A percentile compares a stretch with the other conserved stretches of the same genome.
These are phyloP conservation scores for Tremella yokohamensis DNA, from an alignment of 768 basidiomycete species.

Conservation along the genomic window DNA sequence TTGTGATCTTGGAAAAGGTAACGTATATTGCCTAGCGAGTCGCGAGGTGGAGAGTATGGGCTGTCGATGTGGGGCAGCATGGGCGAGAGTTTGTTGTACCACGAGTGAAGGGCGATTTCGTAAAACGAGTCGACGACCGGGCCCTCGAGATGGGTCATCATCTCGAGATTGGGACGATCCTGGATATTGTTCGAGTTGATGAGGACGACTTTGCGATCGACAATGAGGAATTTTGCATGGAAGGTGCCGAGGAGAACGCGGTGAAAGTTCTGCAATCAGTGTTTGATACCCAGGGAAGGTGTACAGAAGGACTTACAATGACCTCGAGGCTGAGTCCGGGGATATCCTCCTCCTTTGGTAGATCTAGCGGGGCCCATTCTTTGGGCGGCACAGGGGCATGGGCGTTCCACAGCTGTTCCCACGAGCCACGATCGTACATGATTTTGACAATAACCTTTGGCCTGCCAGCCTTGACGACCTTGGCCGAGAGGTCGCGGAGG, in stretches of 20 bases:
- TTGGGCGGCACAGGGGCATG: constrained; percentile 56
- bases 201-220: constrained; percentile 65
- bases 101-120: constrained; percentile 65
- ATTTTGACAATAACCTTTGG: constrained; percentile 63
- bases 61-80: constrained; percentile 44
- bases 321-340: constrained; percentile 63
- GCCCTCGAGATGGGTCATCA: constrained; percentile 70
- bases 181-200: constrained; percentile 66
- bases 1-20: constrained; percentile 56
- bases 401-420: constrained; percentile 57
- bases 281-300: neutral
- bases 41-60: constrained; percentile 45
- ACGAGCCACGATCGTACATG: constrained; percentile 66
- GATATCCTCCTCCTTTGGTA: constrained; percentile 60
- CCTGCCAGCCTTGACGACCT: constrained; percentile 54
- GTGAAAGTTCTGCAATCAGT: constrained; percentile 45
- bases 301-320: constrained; percentile 47
- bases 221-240: constrained; percentile 67
- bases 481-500: constrained; percentile 57
- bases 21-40: constrained; percentile 31
- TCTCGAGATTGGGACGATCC: constrained; percentile 54
- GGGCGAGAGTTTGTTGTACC: constrained; percentile 54
- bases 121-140: constrained; percentile 67
- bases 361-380: constrained; percentile 57
- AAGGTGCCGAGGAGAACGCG: constrained; percentile 64